Conservation (phyloP, 176 grass and related monocot species). For the Echinochloa phyllopogon region DNA sequence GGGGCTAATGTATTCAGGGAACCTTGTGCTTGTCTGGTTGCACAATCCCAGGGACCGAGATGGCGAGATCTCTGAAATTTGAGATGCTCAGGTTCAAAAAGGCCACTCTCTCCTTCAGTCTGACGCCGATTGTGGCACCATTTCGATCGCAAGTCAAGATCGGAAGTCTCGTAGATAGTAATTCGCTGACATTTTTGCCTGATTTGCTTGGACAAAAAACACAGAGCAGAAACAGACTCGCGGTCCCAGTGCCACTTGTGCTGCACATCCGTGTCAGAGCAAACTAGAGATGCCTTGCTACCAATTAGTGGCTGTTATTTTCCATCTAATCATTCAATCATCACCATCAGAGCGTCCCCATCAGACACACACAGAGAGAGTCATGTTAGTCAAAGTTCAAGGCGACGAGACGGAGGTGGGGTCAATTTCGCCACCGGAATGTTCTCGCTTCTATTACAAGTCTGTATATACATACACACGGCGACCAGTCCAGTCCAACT, state of each 20-base stretch:
- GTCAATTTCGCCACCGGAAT: constrained; percentile 32
- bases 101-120: not conserved
- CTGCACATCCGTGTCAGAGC: not conserved
- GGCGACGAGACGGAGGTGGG: not conserved
- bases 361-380: not conserved
- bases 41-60: not conserved
- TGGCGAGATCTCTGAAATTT: not conserved
- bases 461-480: not conserved
- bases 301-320: not conserved
- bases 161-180: not conserved
- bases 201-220: not conserved
- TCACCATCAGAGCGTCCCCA: not conserved
- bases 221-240: not conserved
- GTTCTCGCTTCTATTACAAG: constrained; percentile 35
- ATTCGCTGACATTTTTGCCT: not conserved
- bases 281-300: not conserved
- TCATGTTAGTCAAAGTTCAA: constrained; percentile 23
- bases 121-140: no score
- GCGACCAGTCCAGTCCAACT: not conserved
- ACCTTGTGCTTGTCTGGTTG: not conserved
- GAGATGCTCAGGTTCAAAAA: not conserved
- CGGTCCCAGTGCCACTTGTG: not conserved
- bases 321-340: not conserved
- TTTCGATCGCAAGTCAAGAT: no score
- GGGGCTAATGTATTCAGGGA: not conserved